Conservation (phyloP, 331 rosid species). For the Phaseolus coccineus region DNA sequence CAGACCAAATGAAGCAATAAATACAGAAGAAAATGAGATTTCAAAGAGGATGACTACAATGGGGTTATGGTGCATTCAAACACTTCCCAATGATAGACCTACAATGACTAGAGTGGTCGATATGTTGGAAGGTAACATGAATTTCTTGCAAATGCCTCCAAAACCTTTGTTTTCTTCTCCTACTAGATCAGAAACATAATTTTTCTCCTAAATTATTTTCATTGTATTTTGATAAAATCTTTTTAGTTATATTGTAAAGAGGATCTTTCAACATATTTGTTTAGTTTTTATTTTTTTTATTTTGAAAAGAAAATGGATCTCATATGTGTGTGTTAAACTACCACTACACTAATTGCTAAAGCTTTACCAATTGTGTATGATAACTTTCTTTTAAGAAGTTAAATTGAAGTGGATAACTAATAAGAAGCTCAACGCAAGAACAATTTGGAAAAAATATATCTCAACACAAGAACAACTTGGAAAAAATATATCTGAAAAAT, state of each 20-base stretch:
- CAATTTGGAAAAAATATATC: too few species aligned
- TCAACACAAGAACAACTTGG: too few species aligned
- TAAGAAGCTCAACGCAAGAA: too few species aligned
- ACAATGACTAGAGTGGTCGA: constrained; percentile 54
- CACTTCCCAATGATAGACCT: constrained; percentile 54
- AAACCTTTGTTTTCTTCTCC: not conserved
- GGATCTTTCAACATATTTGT: not conserved
- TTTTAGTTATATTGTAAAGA: not conserved
- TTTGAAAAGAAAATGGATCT: not conserved
- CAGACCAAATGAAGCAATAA: not conserved
- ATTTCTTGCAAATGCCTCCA: constrained; percentile 46
- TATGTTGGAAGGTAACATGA: constrained; percentile 54
- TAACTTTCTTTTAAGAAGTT: not conserved
- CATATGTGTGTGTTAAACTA: not conserved
- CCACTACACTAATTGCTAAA: not conserved
- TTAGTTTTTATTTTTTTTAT: not conserved
- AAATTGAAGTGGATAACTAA: not conserved
- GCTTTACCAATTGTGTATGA: not conserved
- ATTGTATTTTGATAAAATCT: not conserved
- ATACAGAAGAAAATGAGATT: constrained; percentile 40
- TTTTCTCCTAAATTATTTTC: not conserved
- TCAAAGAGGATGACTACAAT: constrained; percentile 52
- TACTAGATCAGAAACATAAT: constrained; percentile 12
- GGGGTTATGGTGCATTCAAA: constrained; percentile 62
- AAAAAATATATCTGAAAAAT: too few species aligned